These are phyloP conservation scores for Moniliophthora roreri DNA, from an alignment of 1,284 basidiomycete species.

Conservation along the genomic window DNA sequence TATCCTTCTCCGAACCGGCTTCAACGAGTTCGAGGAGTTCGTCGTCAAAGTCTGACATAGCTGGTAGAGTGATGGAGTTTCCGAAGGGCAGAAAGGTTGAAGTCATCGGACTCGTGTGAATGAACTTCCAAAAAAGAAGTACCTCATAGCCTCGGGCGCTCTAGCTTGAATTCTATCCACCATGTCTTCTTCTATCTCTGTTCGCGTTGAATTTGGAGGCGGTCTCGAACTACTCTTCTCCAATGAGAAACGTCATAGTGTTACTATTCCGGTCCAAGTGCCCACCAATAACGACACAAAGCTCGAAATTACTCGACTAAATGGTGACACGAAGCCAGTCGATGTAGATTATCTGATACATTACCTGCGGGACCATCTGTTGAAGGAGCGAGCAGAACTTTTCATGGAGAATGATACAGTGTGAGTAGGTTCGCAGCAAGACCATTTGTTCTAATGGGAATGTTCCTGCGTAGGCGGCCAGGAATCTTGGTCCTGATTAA, in stretches of 20 bases:
- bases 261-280: conserved; percentile 57
- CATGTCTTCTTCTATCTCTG: conserved; percentile 6
- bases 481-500: conserved; percentile 96
- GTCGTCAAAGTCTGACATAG: conserved; percentile 72
- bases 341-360: conserved; percentile 80
- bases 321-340: conserved; percentile 42
- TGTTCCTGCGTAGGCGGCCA: conserved; percentile 66
- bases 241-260: conserved; percentile 60
- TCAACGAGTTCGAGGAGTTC: conserved; percentile 45
- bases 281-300: conserved; percentile 32
- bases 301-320: conserved; percentile 18
- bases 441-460: background rate
- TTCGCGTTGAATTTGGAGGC: conserved; percentile 66
- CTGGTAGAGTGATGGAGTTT: background rate
- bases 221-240: conserved; percentile 83
- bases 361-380: conserved; percentile 76
- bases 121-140: background rate
- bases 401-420: conserved; percentile 89
- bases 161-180: background rate
- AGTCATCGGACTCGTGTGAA: background rate
- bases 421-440: conserved; percentile 69
- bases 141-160: no score
- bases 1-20: conserved; percentile 36
- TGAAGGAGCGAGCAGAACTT: conserved; percentile 86
- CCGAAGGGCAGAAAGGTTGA: background rate